These are phyloP conservation scores for Flaveria robusta DNA, from an alignment of 129 eudicot genomes.

Conservation along the genomic window DNA sequence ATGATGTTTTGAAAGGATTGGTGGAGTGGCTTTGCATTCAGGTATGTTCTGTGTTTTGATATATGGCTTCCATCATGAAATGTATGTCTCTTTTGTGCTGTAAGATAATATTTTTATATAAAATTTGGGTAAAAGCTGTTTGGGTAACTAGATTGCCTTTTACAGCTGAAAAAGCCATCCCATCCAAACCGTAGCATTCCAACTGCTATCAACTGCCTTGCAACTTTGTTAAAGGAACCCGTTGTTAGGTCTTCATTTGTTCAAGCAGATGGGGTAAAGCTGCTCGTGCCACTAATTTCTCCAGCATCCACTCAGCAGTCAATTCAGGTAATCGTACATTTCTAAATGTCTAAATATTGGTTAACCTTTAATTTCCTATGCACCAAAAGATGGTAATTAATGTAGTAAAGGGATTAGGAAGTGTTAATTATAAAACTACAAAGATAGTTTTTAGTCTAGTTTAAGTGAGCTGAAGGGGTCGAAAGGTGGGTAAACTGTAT, in stretches of 20 bases:
- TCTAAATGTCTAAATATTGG: not conserved
- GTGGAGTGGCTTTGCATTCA: slow-evolving; percentile 94
- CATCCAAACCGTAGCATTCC: slow-evolving; percentile 82
- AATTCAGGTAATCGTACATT: slow-evolving; percentile 58
- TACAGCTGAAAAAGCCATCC: slow-evolving; percentile 89
- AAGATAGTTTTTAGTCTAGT: not conserved
- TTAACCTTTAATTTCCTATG: not conserved
- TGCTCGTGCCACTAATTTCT: slow-evolving; percentile 82
- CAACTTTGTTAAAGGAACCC: slow-evolving; percentile 83
- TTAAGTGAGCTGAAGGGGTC: not conserved
- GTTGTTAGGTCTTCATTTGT: slow-evolving; percentile 83
- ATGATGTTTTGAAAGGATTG: slow-evolving; percentile 80
- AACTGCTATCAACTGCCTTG: slow-evolving; percentile 65
- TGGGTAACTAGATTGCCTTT: slow-evolving; percentile 18
- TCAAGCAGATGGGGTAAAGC: slow-evolving; percentile 91
- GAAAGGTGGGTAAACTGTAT: not conserved
- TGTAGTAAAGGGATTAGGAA: not conserved
- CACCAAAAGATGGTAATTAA: slow-evolving; percentile 6
- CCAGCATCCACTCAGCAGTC: slow-evolving; percentile 99
- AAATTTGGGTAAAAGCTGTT: not conserved
- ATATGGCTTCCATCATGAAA: not conserved
- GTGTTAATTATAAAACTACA: slow-evolving; percentile 3
- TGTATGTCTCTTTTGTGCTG: not conserved
- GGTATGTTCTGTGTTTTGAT: slow-evolving; percentile 44
- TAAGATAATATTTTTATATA: not conserved